Percentiles rank a stretch among this genome's conserved stretches.
These are phyloP conservation scores for Alternaria ethzedia DNA, from an alignment of 2,329 filamentous ascomycete genomes.

Conservation along the genomic window DNA sequence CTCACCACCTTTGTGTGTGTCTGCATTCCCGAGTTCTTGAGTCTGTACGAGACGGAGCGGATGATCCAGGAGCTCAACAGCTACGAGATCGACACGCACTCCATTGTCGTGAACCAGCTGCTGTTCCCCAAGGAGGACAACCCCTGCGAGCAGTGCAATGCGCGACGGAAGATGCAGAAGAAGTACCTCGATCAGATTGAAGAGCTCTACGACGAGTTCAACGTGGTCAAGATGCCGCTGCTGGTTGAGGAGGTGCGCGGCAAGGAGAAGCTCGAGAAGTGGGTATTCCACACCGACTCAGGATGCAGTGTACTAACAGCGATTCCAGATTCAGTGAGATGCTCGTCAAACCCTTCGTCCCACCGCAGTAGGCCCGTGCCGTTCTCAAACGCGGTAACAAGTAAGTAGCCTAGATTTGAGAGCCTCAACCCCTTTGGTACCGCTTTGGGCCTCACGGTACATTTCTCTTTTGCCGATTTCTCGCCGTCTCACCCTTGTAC, in stretches of 20 bases:
- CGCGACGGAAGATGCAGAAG: slow-evolving; percentile 96
- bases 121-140: slow-evolving; percentile 87
- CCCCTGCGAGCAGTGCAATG: slow-evolving; percentile 93
- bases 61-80: slow-evolving; percentile 98
- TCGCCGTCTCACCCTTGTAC: slow-evolving; percentile 5
- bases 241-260: slow-evolving; percentile 94
- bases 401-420: neutral
- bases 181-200: slow-evolving; percentile 99
- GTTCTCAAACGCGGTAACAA: neutral
- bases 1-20: slow-evolving; percentile 98
- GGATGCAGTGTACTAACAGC: slow-evolving; percentile 11
- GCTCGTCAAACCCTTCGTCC: slow-evolving; percentile 77
- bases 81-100: slow-evolving; percentile 95
- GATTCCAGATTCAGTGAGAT: slow-evolving; percentile 73
- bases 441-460: neutral
- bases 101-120: slow-evolving; percentile 97
- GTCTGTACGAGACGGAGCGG: slow-evolving; percentile 96
- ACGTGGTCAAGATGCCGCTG: slow-evolving; percentile 97
- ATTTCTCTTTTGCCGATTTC: slow-evolving; percentile 5
- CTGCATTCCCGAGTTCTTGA: slow-evolving; percentile 96
- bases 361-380: slow-evolving; percentile 56
- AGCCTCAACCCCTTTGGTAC: slow-evolving; percentile 9
- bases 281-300: slow-evolving; percentile 24
- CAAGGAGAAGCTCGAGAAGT: slow-evolving; percentile 87
- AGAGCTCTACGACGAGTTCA: slow-evolving; percentile 98